A percentile compares a stretch with the other conserved stretches of the same genome.
phyloP scores from a whole-genome alignment of 805 yeast species.

The Yamadazyma paraphyllophila region DNA sequence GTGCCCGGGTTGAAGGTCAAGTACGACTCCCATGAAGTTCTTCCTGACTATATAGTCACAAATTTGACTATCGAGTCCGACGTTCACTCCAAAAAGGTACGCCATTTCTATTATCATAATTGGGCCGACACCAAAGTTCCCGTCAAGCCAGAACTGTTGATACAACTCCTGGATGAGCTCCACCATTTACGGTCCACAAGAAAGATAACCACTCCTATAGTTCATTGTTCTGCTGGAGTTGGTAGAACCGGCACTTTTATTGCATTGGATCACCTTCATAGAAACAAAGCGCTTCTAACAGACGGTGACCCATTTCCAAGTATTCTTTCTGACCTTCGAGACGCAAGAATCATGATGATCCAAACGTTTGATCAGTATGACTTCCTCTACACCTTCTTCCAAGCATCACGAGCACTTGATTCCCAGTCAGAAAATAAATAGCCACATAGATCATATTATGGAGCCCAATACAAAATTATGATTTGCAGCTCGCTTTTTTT shows the following conservation, averaged over 20 bases:
- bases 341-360: constrained; percentile 43
- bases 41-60: constrained; percentile 26
- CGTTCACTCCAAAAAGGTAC: constrained; percentile 23
- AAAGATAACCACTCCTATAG: constrained; percentile 19
- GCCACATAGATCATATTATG: too few relatives aligned
- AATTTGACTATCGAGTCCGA: constrained; percentile 22
- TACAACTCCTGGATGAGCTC: constrained; percentile 22
- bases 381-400: constrained; percentile 34
- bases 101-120: constrained; percentile 39
- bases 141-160: constrained; percentile 28
- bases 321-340: constrained; percentile 19
- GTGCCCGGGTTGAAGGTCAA: constrained; percentile 15
- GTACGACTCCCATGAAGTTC: constrained; percentile 18
- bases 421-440: too few relatives aligned
- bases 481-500: neutral
- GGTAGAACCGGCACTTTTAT: constrained; percentile 45
- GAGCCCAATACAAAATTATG: neutral
- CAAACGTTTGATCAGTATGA: constrained; percentile 38
- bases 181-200: constrained; percentile 6
- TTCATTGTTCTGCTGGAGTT: constrained; percentile 50
- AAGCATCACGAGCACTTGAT: neutral
- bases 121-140: constrained; percentile 49
- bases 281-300: constrained; percentile 4
- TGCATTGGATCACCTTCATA: constrained; percentile 34
- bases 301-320: neutral